Percentiles rank a stretch among this genome's conserved stretches.
Evolutionary conservation across 148 eudicot genomes (phyloP).

Genomic region (Limonium bicolor): DNA sequence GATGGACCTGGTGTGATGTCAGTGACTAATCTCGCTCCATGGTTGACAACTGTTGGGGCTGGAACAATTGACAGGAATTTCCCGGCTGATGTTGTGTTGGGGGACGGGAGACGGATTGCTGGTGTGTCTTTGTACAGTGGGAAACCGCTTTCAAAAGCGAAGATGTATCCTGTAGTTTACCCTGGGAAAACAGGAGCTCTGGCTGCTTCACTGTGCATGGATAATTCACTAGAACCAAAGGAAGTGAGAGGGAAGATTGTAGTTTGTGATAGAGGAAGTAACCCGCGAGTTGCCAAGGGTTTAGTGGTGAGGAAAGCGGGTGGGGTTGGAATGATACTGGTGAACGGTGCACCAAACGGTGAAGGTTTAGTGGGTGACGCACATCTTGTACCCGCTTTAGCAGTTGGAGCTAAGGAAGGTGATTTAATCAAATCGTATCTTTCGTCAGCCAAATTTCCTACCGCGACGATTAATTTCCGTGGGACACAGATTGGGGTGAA

Average conservation of each 20-base stretch:
- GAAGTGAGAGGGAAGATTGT: constrained; percentile 72
- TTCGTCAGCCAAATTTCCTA: constrained; percentile 13
- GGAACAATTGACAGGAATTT: constrained; percentile 84
- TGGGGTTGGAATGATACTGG: constrained; percentile 86
- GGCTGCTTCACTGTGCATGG: constrained; percentile 84
- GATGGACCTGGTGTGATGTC: constrained; percentile 94
- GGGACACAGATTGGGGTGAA: constrained; percentile 66
- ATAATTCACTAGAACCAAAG: constrained; percentile 56
- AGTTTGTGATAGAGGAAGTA: constrained; percentile 84
- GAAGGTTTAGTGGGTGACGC: constrained; percentile 93
- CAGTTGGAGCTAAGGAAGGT: constrained; percentile 64
- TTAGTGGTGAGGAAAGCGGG: constrained; percentile 84
- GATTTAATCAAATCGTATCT: constrained; percentile 48
- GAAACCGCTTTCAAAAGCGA: constrained; percentile 20
- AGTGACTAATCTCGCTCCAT: constrained; percentile 88
- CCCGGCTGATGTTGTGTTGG: constrained; percentile 68
- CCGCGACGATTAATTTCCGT: constrained; percentile 43
- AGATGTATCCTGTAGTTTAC: constrained; percentile 57
- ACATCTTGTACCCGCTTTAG: constrained; percentile 64
- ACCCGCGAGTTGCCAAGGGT: constrained; percentile 82
- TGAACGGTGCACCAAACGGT: constrained; percentile 67
- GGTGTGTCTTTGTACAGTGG: constrained; percentile 89
- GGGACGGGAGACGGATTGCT: constrained; percentile 44
- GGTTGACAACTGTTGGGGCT: constrained; percentile 90
- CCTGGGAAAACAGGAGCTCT: constrained; percentile 76